Conservation (phyloP, 176 grass and related monocot genomes). For the Oryza coarctata region DNA sequence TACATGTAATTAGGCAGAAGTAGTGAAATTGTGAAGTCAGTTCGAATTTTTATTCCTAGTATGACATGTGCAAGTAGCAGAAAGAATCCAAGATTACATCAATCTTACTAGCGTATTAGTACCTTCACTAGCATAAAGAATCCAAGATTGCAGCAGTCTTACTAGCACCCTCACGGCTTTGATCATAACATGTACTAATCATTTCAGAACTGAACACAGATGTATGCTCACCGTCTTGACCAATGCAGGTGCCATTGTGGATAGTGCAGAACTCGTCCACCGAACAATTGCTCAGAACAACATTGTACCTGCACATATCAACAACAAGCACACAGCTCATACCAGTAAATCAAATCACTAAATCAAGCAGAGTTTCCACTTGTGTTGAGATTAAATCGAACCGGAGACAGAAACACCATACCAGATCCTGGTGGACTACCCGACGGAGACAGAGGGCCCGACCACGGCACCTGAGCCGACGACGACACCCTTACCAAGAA, state of each 20-base stretch:
- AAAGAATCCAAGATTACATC: neutral
- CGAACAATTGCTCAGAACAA: constrained; percentile 70
- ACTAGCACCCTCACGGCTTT: neutral
- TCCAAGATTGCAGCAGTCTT: neutral
- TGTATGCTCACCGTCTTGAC: constrained; percentile 75
- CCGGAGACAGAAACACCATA: neutral
- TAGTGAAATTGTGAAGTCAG: neutral
- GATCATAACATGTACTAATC: no score
- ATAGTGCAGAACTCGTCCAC: constrained; percentile 69
- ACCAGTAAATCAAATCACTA: neutral
- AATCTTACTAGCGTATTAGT: neutral
- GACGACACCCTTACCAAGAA: constrained; percentile 52
- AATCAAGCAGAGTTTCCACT: neutral
- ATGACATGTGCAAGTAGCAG: neutral
- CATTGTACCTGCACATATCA: constrained; percentile 63
- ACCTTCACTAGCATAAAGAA: neutral
- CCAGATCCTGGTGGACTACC: constrained; percentile 72
- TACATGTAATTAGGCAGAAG: neutral
- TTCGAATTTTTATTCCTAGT: neutral
- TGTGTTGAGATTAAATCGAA: neutral
- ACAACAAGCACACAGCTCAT: neutral
- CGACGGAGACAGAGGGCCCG: constrained; percentile 63
- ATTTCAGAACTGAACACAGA: neutral
- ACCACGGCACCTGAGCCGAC: constrained; percentile 70
- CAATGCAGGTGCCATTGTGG: constrained; percentile 77